phyloP scores from a whole-genome alignment of 441 rosid species.

The Euphorbia schlechtendalii region DNA sequence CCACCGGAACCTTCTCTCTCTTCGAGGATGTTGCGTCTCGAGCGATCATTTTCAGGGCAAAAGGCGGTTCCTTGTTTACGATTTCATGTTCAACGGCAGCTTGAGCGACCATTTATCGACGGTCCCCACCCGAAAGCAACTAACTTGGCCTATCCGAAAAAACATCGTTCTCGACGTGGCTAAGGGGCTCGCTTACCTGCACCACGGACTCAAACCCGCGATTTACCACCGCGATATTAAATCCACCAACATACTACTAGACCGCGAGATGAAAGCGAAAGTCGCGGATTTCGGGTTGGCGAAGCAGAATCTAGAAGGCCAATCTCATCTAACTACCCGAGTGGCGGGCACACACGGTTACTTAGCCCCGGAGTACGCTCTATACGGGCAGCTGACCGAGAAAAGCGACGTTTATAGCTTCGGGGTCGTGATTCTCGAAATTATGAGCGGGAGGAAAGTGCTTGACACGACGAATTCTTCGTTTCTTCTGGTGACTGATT shows the following conservation, averaged over 20 bases:
- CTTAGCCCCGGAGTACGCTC: constrained; percentile 50
- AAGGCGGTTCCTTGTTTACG: constrained; percentile 47
- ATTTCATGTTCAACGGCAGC: constrained; percentile 56
- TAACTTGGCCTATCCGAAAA: constrained; percentile 54
- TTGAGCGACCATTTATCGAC: constrained; percentile 34
- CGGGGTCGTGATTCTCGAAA: constrained; percentile 47
- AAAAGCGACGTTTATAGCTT: constrained; percentile 58
- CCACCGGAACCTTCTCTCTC: constrained; percentile 54
- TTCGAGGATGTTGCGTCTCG: constrained; percentile 53
- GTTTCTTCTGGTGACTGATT: constrained; percentile 41
- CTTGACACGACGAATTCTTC: constrained; percentile 34
- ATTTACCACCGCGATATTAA: constrained; percentile 62
- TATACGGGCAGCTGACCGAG: constrained; percentile 52
- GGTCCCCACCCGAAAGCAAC: constrained; percentile 12
- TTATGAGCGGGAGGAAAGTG: constrained; percentile 52
- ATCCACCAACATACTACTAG: constrained; percentile 47
- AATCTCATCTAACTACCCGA: constrained; percentile 50
- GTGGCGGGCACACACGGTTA: constrained; percentile 65
- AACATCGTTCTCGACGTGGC: constrained; percentile 54
- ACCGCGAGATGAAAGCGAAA: constrained; percentile 41
- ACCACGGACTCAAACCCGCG: constrained; percentile 46
- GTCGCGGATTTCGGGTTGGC: constrained; percentile 58
- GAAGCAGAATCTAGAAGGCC: constrained; percentile 45
- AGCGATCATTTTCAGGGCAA: constrained; percentile 36
- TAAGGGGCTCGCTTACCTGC: constrained; percentile 53